Conservation (phyloP, 1,284 basidiomycete genomes). For the Athelia psychrophila region DNA sequence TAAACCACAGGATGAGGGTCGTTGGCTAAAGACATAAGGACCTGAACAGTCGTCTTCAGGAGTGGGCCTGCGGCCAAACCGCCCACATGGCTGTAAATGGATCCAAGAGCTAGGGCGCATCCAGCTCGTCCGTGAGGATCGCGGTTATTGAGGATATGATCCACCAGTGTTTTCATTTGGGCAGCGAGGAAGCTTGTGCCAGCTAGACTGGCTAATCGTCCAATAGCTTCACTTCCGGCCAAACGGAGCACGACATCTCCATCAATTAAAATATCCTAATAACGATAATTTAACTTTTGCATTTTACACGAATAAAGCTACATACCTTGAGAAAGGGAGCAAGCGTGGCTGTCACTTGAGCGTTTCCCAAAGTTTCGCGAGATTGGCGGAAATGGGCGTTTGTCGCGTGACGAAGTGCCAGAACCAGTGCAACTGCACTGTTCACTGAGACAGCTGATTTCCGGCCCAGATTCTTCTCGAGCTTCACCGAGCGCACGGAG, state of each 20-base stretch:
- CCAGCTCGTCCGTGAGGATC: constrained; percentile 93
- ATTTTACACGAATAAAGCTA: constrained; percentile 1
- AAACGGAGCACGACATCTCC: constrained; percentile 76
- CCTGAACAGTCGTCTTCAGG: constrained; percentile 94
- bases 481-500: constrained; percentile 69
- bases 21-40: constrained; percentile 92
- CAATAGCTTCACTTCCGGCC: constrained; percentile 89
- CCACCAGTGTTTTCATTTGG: constrained; percentile 91
- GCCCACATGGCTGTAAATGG: constrained; percentile 92
- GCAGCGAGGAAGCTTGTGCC: constrained; percentile 84
- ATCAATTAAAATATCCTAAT: constrained; percentile 79
- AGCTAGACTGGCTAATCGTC: constrained; percentile 82
- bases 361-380: constrained; percentile 67
- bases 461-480: constrained; percentile 89
- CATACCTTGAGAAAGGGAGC: constrained; percentile 77
- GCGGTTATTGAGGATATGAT: constrained; percentile 95
- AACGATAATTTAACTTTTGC: background rate
- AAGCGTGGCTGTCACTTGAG: constrained; percentile 67
- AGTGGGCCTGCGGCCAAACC: constrained; percentile 92
- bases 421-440: constrained; percentile 74
- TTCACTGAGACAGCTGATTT: constrained; percentile 88
- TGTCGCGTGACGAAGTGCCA: constrained; percentile 68
- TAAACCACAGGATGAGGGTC: constrained; percentile 98
- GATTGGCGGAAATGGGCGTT: constrained; percentile 50
- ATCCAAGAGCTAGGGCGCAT: constrained; percentile 92